phyloP scores from a whole-genome alignment of 805 yeast species.

The Wickerhamiella galacta region DNA sequence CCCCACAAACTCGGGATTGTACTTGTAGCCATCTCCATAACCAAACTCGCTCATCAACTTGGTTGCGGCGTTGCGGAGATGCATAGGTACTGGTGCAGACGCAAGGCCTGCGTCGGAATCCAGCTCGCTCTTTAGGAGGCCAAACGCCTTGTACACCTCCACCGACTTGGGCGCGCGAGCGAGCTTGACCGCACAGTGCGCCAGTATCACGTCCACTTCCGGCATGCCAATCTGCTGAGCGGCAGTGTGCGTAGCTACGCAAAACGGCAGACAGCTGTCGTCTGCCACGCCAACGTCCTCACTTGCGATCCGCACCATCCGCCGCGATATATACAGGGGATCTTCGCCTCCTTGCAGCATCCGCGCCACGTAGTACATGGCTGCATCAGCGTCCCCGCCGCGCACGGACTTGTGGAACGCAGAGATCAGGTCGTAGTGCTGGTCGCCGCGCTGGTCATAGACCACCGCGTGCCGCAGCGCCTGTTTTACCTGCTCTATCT shows the following conservation, averaged over 20 bases:
- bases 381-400: constrained; percentile 81
- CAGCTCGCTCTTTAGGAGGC: constrained; percentile 42
- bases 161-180: constrained; percentile 79
- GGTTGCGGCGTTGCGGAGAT: constrained; percentile 90
- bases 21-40: constrained; percentile 70
- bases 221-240: constrained; percentile 87
- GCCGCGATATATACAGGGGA: constrained; percentile 70
- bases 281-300: constrained; percentile 87
- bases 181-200: constrained; percentile 83
- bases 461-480: constrained; percentile 35
- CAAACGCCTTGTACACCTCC: constrained; percentile 68
- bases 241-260: constrained; percentile 70
- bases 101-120: constrained; percentile 40
- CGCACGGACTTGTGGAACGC: constrained; percentile 90
- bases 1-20: constrained; percentile 76
- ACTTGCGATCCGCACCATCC: constrained; percentile 89
- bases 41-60: constrained; percentile 76
- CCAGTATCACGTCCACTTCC: constrained; percentile 76
- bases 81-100: constrained; percentile 44
- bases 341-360: constrained; percentile 93
- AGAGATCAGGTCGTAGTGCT: constrained; percentile 86
- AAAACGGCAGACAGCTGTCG: constrained; percentile 70
- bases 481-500: constrained; percentile 18
- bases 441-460: constrained; percentile 80
- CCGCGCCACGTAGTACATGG: constrained; percentile 67